Percentiles rank a stretch among this genome's conserved stretches.
Evolutionary conservation across 73 alveolate species (phyloP).

Genomic region (Tetrahymena elliotti): DNA sequence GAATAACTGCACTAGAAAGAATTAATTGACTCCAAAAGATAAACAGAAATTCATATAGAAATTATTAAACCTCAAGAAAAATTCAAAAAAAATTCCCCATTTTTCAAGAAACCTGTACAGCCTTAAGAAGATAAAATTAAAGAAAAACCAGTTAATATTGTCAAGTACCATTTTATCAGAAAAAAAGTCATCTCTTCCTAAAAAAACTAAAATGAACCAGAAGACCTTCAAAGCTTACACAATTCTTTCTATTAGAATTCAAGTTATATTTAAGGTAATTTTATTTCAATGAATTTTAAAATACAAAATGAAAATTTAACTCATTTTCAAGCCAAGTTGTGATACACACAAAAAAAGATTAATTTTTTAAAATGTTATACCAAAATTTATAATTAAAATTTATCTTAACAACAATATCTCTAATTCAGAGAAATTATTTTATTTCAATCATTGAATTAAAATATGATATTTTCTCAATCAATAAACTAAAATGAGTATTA

Average conservation of each 20-base stretch:
- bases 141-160: neutral
- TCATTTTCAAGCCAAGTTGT: too few species aligned
- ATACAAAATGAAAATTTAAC: too few species aligned
- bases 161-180: neutral
- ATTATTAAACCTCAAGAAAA: neutral
- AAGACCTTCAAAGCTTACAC: neutral
- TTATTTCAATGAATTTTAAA: too few species aligned
- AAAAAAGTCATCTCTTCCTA: neutral
- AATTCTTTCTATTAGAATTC: neutral
- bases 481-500: too few species aligned
- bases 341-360: too few species aligned
- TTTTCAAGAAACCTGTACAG: neutral
- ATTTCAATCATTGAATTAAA: too few species aligned
- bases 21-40: neutral
- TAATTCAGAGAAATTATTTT: too few species aligned
- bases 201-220: neutral
- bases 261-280: neutral
- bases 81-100: too few species aligned
- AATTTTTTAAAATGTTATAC: too few species aligned
- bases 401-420: too few species aligned
- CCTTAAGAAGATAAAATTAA: neutral
- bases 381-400: too few species aligned
- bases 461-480: too few species aligned
- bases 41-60: neutral
- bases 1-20: neutral